These are phyloP conservation scores for Phaeosphaeriaceae sp. DNA, from an alignment of 2,329 filamentous ascomycete genomes.

Conservation along the genomic window DNA sequence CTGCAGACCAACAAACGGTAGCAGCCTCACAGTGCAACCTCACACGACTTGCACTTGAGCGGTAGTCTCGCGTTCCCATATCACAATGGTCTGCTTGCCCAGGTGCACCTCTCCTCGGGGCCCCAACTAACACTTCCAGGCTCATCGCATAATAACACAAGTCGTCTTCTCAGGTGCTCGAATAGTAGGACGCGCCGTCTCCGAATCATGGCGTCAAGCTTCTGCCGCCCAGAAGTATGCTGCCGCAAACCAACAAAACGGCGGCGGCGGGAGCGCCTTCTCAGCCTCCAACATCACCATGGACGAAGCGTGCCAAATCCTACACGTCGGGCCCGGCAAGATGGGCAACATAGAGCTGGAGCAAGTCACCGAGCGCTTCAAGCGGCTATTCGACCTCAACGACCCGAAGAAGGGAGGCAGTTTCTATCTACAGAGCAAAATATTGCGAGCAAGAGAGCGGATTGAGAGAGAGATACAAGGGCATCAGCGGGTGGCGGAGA, in stretches of 20 bases:
- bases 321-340: conserved; percentile 91
- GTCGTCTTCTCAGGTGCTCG: conserved; percentile 89
- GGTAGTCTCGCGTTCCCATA: background rate
- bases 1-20: background rate
- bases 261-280: conserved; percentile 54
- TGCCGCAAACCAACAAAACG: conserved; percentile 71
- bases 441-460: conserved; percentile 86
- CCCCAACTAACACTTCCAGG: conserved; percentile 61
- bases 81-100: conserved; percentile 35
- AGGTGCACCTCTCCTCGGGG: background rate
- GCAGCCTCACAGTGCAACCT: background rate
- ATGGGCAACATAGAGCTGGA: conserved; percentile 79
- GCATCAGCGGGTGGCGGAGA: conserved; percentile 71
- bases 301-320: conserved; percentile 95
- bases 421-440: conserved; percentile 98
- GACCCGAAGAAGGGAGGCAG: conserved; percentile 95
- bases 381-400: conserved; percentile 92
- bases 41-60: background rate
- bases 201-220: conserved; percentile 95
- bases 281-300: conserved; percentile 80
- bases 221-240: conserved; percentile 84
- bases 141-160: conserved; percentile 92
- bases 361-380: conserved; percentile 84
- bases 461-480: conserved; percentile 86
- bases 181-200: conserved; percentile 90